Evolutionary conservation across 306 rosid genomes (phyloP).

Genomic region (Corylus heterophylla): DNA sequence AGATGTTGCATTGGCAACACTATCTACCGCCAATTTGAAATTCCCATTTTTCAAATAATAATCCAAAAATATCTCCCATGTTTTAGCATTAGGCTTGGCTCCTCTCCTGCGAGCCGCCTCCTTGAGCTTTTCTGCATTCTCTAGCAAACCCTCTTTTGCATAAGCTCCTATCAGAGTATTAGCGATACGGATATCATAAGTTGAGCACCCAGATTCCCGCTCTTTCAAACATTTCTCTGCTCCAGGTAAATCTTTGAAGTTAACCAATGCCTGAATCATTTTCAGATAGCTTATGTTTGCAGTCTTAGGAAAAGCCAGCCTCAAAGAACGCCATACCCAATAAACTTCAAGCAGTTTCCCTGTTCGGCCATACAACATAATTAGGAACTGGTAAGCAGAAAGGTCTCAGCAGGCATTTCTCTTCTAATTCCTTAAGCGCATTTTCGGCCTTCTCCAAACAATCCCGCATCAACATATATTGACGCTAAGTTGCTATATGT

Average conservation of each 20-base stretch:
- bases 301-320: slow-evolving; percentile 79
- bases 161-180: slow-evolving; percentile 72
- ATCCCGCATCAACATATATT: slow-evolving; percentile 64
- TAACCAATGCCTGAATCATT: slow-evolving; percentile 73
- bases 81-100: slow-evolving; percentile 74
- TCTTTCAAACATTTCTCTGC: slow-evolving; percentile 87
- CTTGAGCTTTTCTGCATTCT: slow-evolving; percentile 70
- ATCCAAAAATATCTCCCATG: slow-evolving; percentile 73
- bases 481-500: slow-evolving; percentile 88
- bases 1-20: slow-evolving; percentile 62
- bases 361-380: slow-evolving; percentile 71
- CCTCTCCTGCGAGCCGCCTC: slow-evolving; percentile 69
- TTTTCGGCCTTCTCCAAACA: slow-evolving; percentile 68
- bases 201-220: slow-evolving; percentile 66
- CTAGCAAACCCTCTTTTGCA: slow-evolving; percentile 54
- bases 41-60: slow-evolving; percentile 61
- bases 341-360: slow-evolving; percentile 70
- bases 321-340: slow-evolving; percentile 86
- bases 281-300: slow-evolving; percentile 84
- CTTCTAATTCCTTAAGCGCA: slow-evolving; percentile 83
- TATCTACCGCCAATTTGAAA: slow-evolving; percentile 59
- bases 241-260: slow-evolving; percentile 80
- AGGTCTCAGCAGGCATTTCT: slow-evolving; percentile 56
- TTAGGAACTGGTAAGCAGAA: slow-evolving; percentile 75
- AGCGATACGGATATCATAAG: slow-evolving; percentile 74